phyloP scores from a whole-genome alignment of 1,139 yeast species.

The Lodderomyces pseudojiufengensis region DNA sequence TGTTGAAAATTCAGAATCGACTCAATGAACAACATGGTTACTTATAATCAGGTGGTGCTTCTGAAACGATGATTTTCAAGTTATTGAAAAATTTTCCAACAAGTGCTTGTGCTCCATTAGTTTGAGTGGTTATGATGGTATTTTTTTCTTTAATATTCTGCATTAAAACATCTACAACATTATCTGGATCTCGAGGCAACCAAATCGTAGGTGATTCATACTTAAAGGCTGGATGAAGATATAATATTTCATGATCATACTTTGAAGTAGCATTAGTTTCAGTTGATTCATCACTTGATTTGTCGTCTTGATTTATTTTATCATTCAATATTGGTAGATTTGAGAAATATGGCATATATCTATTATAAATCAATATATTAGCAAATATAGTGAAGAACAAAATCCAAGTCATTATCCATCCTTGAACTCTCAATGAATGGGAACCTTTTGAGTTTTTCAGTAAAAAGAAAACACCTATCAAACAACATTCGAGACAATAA shows the following conservation, averaged over 20 bases:
- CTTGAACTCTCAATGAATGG: slow-evolving; percentile 34
- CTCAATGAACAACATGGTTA: slow-evolving; percentile 18
- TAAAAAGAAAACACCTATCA: slow-evolving; percentile 69
- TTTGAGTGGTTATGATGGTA: slow-evolving; percentile 20
- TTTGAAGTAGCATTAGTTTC: slow-evolving; percentile 1
- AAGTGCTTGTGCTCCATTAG: slow-evolving; percentile 27
- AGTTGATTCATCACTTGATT: slow-evolving; percentile 3
- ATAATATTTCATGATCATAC: slow-evolving; percentile 20
- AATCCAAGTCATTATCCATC: slow-evolving; percentile 44
- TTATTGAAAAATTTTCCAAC: slow-evolving; percentile 15
- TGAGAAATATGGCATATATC: slow-evolving; percentile 27
- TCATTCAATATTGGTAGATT: slow-evolving; percentile 28
- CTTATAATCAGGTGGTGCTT: slow-evolving; percentile 39
- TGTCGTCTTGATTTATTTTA: slow-evolving; percentile 10
- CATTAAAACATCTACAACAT: slow-evolving; percentile 16
- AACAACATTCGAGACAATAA: slow-evolving; percentile 72
- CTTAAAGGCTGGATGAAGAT: slow-evolving; percentile 33
- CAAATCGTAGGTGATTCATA: slow-evolving; percentile 33
- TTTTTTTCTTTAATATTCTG: slow-evolving; percentile 9
- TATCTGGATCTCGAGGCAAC: slow-evolving; percentile 30
- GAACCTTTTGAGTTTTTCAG: slow-evolving; percentile 45
- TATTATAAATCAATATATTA: slow-evolving; percentile 28
- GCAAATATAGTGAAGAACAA: slow-evolving; percentile 35
- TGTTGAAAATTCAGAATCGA: slow-evolving; percentile 21
- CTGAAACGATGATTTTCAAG: slow-evolving; percentile 21